Evolutionary conservation across 345 rosid genomes (phyloP).

Genomic region (Aethionema arabicum): DNA sequence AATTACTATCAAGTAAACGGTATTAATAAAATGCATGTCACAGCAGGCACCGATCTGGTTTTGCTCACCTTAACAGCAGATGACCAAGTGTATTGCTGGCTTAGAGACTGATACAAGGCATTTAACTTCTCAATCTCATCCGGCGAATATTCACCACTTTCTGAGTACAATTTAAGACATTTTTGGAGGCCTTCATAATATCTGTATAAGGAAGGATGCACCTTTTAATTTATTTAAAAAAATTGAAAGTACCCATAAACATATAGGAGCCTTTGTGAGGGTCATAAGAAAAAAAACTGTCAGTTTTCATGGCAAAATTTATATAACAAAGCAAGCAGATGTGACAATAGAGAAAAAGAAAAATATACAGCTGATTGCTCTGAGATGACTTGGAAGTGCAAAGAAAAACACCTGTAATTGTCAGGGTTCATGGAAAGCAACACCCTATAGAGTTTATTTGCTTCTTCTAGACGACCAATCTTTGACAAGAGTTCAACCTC

Average conservation of each 20-base stretch:
- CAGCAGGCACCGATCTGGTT: conserved; percentile 10
- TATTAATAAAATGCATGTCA: conserved; percentile 1
- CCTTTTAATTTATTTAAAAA: conserved; percentile 6
- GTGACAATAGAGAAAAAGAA: conserved; percentile 10
- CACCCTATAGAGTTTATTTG: conserved; percentile 60
- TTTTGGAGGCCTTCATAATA: conserved; percentile 91
- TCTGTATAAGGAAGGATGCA: conserved; percentile 44
- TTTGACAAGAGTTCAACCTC: conserved; percentile 80
- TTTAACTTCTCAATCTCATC: conserved; percentile 75
- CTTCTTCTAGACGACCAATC: conserved; percentile 76
- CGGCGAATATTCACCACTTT: conserved; percentile 61
- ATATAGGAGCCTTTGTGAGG: conserved; percentile 22
- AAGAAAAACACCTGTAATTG: conserved; percentile 75
- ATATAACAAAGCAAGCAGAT: conserved; percentile 16
- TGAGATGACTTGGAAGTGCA: conserved; percentile 14
- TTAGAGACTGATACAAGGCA: conserved; percentile 73
- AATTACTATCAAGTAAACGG: conserved; percentile 1
- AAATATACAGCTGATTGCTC: conserved; percentile 6
- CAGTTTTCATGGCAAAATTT: conserved; percentile 10
- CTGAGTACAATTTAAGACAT: conserved; percentile 62
- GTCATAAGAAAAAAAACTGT: background rate
- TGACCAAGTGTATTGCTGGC: conserved; percentile 72
- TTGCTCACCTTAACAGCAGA: conserved; percentile 88
- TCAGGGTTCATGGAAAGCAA: conserved; percentile 93
- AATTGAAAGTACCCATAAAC: conserved; percentile 15